Evolutionary conservation across 176 grass and related monocot genomes (phyloP).

Genomic region (Ananas comosus): DNA sequence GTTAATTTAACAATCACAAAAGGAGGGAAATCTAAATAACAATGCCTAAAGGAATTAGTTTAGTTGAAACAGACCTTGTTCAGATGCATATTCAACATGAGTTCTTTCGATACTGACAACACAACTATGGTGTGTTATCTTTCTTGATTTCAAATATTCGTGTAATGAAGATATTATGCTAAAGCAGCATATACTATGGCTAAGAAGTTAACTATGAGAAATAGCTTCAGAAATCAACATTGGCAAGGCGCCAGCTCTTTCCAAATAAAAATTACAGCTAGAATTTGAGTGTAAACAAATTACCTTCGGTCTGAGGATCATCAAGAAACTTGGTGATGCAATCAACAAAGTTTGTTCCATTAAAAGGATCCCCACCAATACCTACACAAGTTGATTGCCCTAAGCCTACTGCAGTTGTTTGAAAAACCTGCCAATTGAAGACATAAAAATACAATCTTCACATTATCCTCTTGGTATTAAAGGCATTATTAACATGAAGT

Average conservation of each 20-base stretch:
- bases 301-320: constrained; percentile 99
- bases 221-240: not conserved
- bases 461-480: constrained; percentile 10
- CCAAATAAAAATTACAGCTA: not conserved
- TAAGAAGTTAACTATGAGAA: not conserved
- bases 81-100: no score
- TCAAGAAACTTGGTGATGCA: constrained; percentile 82
- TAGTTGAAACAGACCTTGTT: no score
- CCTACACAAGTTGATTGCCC: constrained; percentile 97
- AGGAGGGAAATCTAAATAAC: no score
- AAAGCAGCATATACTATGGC: not conserved
- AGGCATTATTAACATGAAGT: not conserved
- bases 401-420: constrained; percentile 92
- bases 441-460: constrained; percentile 13
- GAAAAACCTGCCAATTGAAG: constrained; percentile 62
- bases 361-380: constrained; percentile 96
- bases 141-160: not conserved
- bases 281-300: not conserved
- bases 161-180: not conserved
- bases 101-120: no score
- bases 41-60: no score
- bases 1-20: no score
- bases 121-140: no score
- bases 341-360: constrained; percentile 98
- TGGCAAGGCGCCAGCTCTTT: not conserved